Evolutionary conservation across 140 eudicot genomes (phyloP).

Genomic region (Flaveria floridana): DNA sequence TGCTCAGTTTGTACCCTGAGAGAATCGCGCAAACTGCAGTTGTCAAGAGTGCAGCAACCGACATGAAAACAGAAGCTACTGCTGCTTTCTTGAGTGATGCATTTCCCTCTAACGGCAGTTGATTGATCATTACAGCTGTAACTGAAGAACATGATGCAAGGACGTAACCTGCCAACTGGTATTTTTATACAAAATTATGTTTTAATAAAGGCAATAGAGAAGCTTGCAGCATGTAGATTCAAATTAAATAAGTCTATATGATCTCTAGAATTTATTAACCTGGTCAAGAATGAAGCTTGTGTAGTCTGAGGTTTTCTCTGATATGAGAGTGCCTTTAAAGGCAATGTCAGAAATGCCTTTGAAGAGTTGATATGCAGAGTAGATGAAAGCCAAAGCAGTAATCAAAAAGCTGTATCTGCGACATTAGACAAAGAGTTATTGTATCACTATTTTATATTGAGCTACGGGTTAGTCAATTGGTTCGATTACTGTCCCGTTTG

Average conservation of each 20-base stretch:
- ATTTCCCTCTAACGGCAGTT: constrained; percentile 7
- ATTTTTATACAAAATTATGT: constrained; percentile 8
- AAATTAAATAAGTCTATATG: background rate
- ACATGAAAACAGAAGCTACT: constrained; percentile 50
- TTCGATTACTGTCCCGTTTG: background rate
- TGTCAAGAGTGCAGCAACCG: constrained; percentile 46
- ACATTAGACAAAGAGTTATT: background rate
- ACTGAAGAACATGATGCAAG: constrained; percentile 58
- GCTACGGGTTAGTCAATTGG: too few species aligned
- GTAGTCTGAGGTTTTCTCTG: constrained; percentile 59
- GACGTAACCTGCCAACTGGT: constrained; percentile 62
- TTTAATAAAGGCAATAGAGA: background rate
- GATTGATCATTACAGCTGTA: constrained; percentile 41
- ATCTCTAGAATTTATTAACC: constrained; percentile 28
- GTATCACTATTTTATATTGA: too few species aligned
- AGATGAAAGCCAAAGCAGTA: constrained; percentile 37
- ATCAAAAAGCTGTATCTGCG: constrained; percentile 49
- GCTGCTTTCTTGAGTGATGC: constrained; percentile 46
- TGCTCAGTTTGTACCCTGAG: constrained; percentile 66
- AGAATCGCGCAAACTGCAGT: constrained; percentile 45
- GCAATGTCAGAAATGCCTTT: constrained; percentile 57
- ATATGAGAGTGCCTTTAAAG: constrained; percentile 37
- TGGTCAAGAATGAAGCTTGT: constrained; percentile 63
- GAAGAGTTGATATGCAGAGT: constrained; percentile 57
- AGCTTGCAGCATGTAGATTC: constrained; percentile 5